Base-by-base conservation (phyloP, 73 alveolate genomes). In the Paramecium primaurelia region DNA sequence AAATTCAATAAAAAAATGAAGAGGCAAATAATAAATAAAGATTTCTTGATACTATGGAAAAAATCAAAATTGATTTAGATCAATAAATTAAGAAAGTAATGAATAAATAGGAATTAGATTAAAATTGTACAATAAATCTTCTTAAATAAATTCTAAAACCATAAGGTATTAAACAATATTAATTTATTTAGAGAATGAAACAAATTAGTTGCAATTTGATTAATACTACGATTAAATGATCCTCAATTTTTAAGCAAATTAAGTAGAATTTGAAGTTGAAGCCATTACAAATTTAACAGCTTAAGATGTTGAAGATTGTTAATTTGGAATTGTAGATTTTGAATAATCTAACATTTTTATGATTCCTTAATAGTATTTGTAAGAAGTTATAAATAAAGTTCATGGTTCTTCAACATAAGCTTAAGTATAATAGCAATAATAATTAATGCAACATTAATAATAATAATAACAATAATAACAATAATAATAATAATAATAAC, bases 221-320 rank as follows among this genome's bases (percentile, higher is more conserved):
- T 25, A 80, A 80, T 80, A 80, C 45, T 80, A 80, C 22, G 91
- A 80, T 5, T 73, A 10, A 18, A 80, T 80, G 91, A 25, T 45
- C 10, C 58, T 80, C n/a, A 25, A 28, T 36, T 45, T 45, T 32
- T 47, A 45, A 42, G 71, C 91, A 80, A 80, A 80, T 49, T 45
- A 80, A 45, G 71, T 80, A 10, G 91, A 80, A 45, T 80, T 80
- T 80, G 91, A 80, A 42, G 91, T 80, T 18, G 91, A 80, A 49
- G 91, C 77, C 18, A 80, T 80, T 3, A 80, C 77, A 2, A 80
- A 49, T 18, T 26, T 80, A 45, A 47, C 91, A 38, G 30, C 47
- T 9, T 18, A 80, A 25, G 91, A 80, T 44, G 47, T 80, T 44
- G 91, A 80, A 32, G 91, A 80, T 49, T 80, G 91, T 25, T 45